Evolutionary conservation across 2,329 filamentous ascomycete species (phyloP).

Genomic region (Bipolaris sorokiniana): DNA sequence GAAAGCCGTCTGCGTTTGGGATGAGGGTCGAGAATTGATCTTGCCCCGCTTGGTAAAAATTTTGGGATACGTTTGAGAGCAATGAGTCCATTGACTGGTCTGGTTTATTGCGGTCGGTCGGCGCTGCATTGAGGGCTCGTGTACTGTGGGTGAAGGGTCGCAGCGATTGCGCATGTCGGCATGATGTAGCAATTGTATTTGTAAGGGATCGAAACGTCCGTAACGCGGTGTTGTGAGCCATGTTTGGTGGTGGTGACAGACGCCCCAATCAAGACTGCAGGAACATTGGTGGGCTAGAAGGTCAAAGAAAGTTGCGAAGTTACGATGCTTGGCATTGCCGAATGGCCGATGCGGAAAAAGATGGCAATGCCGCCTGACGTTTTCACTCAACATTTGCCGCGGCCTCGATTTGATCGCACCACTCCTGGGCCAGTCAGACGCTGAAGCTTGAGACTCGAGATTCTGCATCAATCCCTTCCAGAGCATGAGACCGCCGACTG

Average conservation of each 20-base stretch:
- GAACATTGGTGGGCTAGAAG: conserved; percentile 16
- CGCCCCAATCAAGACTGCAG: conserved; percentile 23
- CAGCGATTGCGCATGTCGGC: conserved; percentile 37
- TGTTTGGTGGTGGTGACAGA: conserved; percentile 21
- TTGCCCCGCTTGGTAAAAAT: conserved; percentile 23
- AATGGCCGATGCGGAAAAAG: conserved; percentile 33
- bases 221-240: conserved; percentile 35
- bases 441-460: conserved; percentile 4
- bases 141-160: conserved; percentile 47
- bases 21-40: conserved; percentile 29
- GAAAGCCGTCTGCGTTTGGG: conserved; percentile 14
- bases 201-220: conserved; percentile 41
- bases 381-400: conserved; percentile 32
- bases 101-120: conserved; percentile 17
- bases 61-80: conserved; percentile 23
- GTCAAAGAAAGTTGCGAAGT: conserved; percentile 31
- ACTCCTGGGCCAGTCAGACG: conserved; percentile 20
- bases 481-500: conserved; percentile 55
- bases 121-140: conserved; percentile 18
- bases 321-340: conserved; percentile 21
- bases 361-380: conserved; percentile 29
- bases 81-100: conserved; percentile 19
- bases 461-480: conserved; percentile 8
- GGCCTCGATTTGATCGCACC: conserved; percentile 19
- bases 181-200: conserved; percentile 48